Evolutionary conservation across 2,329 filamentous ascomycete species (phyloP).

Genomic region (Claviceps sp.): DNA sequence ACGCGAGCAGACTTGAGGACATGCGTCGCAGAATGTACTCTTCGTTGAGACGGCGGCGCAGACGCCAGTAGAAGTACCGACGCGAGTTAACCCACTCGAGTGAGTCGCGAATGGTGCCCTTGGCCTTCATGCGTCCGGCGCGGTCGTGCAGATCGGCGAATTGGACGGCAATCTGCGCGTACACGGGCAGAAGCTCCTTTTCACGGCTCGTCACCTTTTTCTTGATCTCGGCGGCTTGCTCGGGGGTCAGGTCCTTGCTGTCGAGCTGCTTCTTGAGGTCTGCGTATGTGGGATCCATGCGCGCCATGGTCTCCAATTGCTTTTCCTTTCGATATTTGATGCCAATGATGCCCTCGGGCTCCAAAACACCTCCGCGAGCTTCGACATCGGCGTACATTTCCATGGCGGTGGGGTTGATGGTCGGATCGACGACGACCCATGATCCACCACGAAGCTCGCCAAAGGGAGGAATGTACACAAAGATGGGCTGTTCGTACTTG

Average conservation of each 20-base stretch:
- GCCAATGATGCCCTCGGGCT: conserved; percentile 94
- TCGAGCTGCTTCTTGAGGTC: conserved; percentile 68
- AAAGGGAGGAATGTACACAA: conserved; percentile 95
- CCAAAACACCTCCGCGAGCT: conserved; percentile 87
- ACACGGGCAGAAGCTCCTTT: conserved; percentile 80
- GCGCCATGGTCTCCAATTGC: conserved; percentile 94
- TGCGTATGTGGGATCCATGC: conserved; percentile 73
- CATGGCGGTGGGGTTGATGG: conserved; percentile 93
- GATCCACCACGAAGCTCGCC: conserved; percentile 97
- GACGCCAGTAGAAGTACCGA: conserved; percentile 99
- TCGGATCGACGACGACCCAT: conserved; percentile 97
- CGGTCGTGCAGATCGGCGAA: conserved; percentile 97
- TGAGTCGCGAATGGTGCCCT: conserved; percentile 76
- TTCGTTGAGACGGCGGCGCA: conserved; percentile 90
- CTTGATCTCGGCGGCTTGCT: conserved; percentile 69
- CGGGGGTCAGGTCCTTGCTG: conserved; percentile 49
- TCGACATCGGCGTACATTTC: conserved; percentile 99
- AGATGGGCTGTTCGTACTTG: conserved; percentile 97
- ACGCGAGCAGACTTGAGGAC: conserved; percentile 28
- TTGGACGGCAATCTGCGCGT: conserved; percentile 88
- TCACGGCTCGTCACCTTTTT: conserved; percentile 73
- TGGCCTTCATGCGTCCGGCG: conserved; percentile 94
- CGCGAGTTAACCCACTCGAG: conserved; percentile 81
- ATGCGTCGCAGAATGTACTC: conserved; percentile 94
- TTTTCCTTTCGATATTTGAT: conserved; percentile 98